Conservation (phyloP, 768 basidiomycete species). For the Hericium erinaceus region DNA sequence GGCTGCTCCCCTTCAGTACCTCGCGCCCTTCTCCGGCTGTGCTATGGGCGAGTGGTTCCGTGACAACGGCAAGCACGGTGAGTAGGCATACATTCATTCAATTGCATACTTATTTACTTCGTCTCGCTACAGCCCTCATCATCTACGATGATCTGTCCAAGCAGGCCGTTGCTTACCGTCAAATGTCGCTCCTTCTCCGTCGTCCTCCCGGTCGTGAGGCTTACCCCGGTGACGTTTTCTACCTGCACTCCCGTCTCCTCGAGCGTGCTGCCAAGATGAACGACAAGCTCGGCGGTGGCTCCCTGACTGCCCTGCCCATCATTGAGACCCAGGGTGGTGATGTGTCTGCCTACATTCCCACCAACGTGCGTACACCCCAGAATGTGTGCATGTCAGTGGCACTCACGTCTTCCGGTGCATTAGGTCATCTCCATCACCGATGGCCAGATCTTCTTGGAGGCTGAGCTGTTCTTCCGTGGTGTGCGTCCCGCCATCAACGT, state of each 20-base stretch:
- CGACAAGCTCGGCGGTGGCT: conserved; percentile 97
- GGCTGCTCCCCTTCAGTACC: conserved; percentile 98
- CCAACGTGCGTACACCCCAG: conserved; percentile 48
- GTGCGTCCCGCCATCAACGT: conserved; percentile 99
- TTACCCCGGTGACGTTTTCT: conserved; percentile 99
- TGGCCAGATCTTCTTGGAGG: conserved; percentile 99
- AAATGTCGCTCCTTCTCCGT: conserved; percentile 99
- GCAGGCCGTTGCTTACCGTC: conserved; percentile 99
- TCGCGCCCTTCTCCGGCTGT: conserved; percentile 99
- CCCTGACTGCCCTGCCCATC: conserved; percentile 96
- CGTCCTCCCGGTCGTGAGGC: conserved; percentile 99
- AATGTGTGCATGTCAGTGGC: background rate
- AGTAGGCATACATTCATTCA: conserved; percentile 15
- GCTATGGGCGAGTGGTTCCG: conserved; percentile 99
- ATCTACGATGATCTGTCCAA: conserved; percentile 99
- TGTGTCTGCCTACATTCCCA: conserved; percentile 98
- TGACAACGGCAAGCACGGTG: conserved; percentile 99
- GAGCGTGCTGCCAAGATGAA: conserved; percentile 99
- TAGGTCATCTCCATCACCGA: conserved; percentile 99
- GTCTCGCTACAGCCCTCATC: conserved; percentile 61
- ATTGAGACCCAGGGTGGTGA: conserved; percentile 99
- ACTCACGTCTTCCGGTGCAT: background rate
- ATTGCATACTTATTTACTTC: background rate
- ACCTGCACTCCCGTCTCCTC: conserved; percentile 98
- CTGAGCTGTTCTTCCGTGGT: conserved; percentile 99